Base-by-base conservation (phyloP, 1,139 yeast species). In the Scheffersomyces insectosa region DNA sequence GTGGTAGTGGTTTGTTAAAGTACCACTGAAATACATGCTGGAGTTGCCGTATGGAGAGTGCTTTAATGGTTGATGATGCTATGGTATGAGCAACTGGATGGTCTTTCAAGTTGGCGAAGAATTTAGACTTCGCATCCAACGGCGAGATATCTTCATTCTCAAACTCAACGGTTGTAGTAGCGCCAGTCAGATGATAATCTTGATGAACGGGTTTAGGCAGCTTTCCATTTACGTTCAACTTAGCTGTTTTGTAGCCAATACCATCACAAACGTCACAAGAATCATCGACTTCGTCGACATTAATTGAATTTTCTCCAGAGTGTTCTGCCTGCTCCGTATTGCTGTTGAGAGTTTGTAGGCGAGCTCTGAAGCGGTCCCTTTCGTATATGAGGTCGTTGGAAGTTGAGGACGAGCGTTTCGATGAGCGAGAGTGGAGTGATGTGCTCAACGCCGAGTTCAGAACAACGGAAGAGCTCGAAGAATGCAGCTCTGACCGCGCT, bases 1-100 rank as follows among this genome's bases (percentile, higher is more conserved):
- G 80, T 0, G 97, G 96, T 31, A 89, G 66, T 1, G 80, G 77
- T 7, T 73, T 63, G 44, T 73, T 50, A 66, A 72, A 80, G 54
- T 80, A 79, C 67, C 72, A 69, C n/a, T 59, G 51, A 46, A 80
- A 70, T 0, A 78, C 64, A 1, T 52, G 28, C 28, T 57, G 54
- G 28, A 77, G 56, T 38, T 75, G 73, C 1, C 43, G 44, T 13
- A 62, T 55, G 4, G 59, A 48, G 8, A 74, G 52, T 8, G 50
- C 37, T 42, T 63, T 67, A 32, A 70, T 56, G 13, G 44, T 35
- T 12, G 38, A 14, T 15, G 36, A 31, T 27, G 20, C 16, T 3
- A 43, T 20, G 13, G 15, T 29, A 16, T 40, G 25, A 6, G 32
- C 34, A 10, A 42, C 33, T 32, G 29, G 28, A n/a, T 42, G 28